Percentiles rank a stretch among this genome's conserved stretches.
phyloP scores from a whole-genome alignment of 2,329 filamentous ascomycete species.

The Xylaria sp. region DNA sequence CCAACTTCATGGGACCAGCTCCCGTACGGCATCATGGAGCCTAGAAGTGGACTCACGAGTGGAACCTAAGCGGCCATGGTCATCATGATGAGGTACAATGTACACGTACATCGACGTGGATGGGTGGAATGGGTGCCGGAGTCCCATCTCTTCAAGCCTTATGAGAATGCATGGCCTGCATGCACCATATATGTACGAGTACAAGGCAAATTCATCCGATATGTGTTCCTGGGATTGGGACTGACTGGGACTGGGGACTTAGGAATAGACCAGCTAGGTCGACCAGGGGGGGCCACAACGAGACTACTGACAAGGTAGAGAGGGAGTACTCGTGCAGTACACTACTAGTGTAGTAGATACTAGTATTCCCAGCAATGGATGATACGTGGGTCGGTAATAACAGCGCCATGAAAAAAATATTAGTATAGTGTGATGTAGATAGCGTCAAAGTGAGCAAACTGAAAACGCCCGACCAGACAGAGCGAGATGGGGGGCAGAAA shows the following conservation, averaged over 20 bases:
- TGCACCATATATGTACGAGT: conserved; percentile 30
- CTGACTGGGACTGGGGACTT: conserved; percentile 29
- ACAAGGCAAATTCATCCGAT: conserved; percentile 34
- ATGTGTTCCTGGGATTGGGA: conserved; percentile 42
- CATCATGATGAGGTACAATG: conserved; percentile 31
- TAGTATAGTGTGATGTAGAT: conserved; percentile 8
- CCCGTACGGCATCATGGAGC: conserved; percentile 41
- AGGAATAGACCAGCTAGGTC: conserved; percentile 22
- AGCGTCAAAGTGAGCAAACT: conserved; percentile 10
- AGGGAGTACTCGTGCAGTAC: conserved; percentile 14
- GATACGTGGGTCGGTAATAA: conserved; percentile 43
- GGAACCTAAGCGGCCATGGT: conserved; percentile 42
- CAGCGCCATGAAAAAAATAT: conserved; percentile 29
- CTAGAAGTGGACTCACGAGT: conserved; percentile 45
- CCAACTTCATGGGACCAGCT: conserved; percentile 47
- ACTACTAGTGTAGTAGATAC: not conserved
- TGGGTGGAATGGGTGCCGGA: conserved; percentile 43
- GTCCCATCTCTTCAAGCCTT: conserved; percentile 43
- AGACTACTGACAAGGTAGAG: conserved; percentile 32
- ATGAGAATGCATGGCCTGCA: conserved; percentile 41
- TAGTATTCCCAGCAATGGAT: conserved; percentile 43
- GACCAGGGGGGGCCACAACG: conserved; percentile 29
- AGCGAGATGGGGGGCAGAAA: conserved; percentile 14
- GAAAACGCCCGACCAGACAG: conserved; percentile 38
- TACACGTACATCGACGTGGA: conserved; percentile 45